Evolutionary conservation across 73 alveolate genomes (phyloP), one percentile per base, ranked within the genome.

Genomic region (Paramecium sonneborni): DNA sequence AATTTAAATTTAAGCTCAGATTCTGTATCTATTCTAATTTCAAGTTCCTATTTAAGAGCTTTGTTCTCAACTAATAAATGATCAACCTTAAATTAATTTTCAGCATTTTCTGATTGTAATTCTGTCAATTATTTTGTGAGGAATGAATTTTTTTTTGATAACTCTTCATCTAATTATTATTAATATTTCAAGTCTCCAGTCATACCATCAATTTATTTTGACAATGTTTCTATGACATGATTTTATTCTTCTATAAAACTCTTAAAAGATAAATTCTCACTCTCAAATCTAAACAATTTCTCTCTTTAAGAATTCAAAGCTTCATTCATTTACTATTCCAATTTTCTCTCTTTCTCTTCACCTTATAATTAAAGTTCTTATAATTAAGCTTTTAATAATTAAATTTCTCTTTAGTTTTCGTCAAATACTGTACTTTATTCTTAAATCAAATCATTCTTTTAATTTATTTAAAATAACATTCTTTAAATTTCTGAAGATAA

Each of bases 401-500:
- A 9, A 38, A 39, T 74, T 37, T 39, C 37, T 74, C 38, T 28
- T 38, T 57, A 20, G n/a, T 79, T 18, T 20, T 79, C 90, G 41
- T 79, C 90, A 7, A 79, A 43, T 0, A 24, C 43, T 23, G 14
- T 39, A 43, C 76, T 44, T 26, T 79, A 43, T 44, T 79, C 90
- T 79, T 79, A 46, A 5, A 79, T 23, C 41, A 43, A 26, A 12
- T 79, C 90, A 79, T 79, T 79, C 90, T 79, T 79, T 46, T 79
- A 44, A 79, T 79, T 79, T 0, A 46, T 39, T 79, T 79, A 79
- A 24, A 79, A 79, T 43, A 79, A 6, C 69, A 79, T 79, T 43
- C 90, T 79, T 34, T 79, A 24, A 11, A 79, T 79, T 43, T 79
- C 90, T 14, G 90, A 79, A 4, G 90, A 79, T 7, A 79, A 34